Base-by-base conservation (phyloP, 345 rosid genomes). In the Melastoma malabathricum region DNA sequence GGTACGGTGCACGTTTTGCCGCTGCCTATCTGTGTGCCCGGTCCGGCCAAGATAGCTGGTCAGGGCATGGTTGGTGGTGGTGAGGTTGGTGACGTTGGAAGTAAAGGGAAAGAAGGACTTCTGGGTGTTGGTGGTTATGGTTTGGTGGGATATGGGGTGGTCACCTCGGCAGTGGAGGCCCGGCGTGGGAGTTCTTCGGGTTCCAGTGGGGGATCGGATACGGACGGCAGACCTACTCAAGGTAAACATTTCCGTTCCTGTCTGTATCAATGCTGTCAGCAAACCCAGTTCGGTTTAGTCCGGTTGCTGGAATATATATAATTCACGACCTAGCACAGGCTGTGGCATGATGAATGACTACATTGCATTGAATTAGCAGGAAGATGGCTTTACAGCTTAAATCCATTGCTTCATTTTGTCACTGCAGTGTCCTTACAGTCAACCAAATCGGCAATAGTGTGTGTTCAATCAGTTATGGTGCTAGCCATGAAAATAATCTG, bases 131-230 rank as follows among this genome's bases (percentile, higher is more conserved):
- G 12, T 34, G 12, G 12, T 34, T 34, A 72, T 12, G 31, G 58
- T 47, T 51, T 57, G 70, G 65, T 72, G 68, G 50, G 77, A 68
- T 15, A 48, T 52, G 60, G 52, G 58, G 77, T 65, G 52, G 75
- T 58, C 55, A 66, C 60, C 23, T 73, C 92, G 13, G 78, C 77
- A 49, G 58, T 56, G 50, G 98, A 78, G 66, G 72, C 93, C 27
- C 87, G 47, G 29, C 87, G 66, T 18, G 79, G 86, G 44, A 77
- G 82, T 66, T 81, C 75, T 22, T 77, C 82, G 1, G 75, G 79
- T 6, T 34, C 41, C 2, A 12, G 41, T 34, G 41, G 41, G 10
- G 41, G 41, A 46, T 76, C 94, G 4, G 96, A 86, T 61, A 18
- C 72, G 23, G 97, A 83, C 44, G 73, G 72, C 52, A 83, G 67